These are phyloP conservation scores for Rhizophagus clarus DNA, from an alignment of 192 early-diverging fungal genomes.

Conservation along the genomic window DNA sequence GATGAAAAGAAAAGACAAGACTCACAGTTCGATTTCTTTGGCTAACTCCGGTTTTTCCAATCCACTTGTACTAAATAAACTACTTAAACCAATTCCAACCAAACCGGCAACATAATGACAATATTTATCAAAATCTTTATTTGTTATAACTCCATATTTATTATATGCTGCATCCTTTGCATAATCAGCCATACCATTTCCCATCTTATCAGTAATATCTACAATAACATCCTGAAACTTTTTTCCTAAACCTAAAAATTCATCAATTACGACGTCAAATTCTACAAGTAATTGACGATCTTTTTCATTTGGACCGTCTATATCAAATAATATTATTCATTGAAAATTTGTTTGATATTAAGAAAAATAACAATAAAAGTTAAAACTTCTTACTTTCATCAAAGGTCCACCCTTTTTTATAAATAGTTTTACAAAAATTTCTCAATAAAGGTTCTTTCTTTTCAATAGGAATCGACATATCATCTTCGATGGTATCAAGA, in stretches of 20 bases:
- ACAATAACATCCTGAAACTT: constrained; percentile 82
- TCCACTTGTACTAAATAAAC: constrained; percentile 85
- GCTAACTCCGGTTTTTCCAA: constrained; percentile 70
- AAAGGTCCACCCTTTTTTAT: constrained; percentile 79
- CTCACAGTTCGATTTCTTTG: constrained; percentile 49
- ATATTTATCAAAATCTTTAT: constrained; percentile 93
- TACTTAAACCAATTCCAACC: constrained; percentile 90
- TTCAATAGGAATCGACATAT: constrained; percentile 85
- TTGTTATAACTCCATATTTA: constrained; percentile 59
- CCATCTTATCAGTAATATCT: constrained; percentile 92
- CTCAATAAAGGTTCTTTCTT: constrained; percentile 78
- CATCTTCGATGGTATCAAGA: constrained; percentile 98
- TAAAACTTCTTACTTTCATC: constrained; percentile 60
- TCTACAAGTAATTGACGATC: constrained; percentile 88
- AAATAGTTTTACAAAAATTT: constrained; percentile 80
- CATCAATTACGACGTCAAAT: constrained; percentile 87
- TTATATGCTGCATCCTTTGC: constrained; percentile 54
- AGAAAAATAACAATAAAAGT: neutral
- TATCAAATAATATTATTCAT: neutral
- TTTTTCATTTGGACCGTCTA: constrained; percentile 90
- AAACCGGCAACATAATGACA: constrained; percentile 98
- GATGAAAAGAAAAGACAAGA: neutral
- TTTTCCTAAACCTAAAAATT: constrained; percentile 77
- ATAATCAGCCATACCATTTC: constrained; percentile 93
- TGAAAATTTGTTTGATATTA: too few relatives aligned